Conservation (phyloP, 805 yeast species). For the Myxozyma vanderwaltii region DNA sequence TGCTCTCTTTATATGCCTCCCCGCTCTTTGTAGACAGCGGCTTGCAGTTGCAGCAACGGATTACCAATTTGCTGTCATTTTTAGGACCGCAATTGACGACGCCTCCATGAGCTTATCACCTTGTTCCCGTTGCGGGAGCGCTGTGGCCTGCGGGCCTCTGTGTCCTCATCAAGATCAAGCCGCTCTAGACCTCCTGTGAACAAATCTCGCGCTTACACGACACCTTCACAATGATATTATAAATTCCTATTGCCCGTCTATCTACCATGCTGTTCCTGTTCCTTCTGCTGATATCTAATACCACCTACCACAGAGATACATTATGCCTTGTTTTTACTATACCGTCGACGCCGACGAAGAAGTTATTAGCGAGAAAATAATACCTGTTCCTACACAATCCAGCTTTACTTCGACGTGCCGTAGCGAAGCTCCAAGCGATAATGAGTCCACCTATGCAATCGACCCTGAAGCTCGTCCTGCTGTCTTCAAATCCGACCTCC, state of each 20-base stretch:
- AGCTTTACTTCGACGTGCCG: not conserved
- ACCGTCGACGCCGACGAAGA: not conserved
- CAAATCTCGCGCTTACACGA: not conserved
- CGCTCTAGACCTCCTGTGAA: not conserved
- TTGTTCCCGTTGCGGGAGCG: too few relatives aligned
- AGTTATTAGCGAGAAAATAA: conserved; percentile 1
- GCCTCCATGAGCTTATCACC: too few relatives aligned
- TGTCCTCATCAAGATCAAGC: not conserved
- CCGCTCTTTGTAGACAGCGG: too few relatives aligned
- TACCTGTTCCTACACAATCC: not conserved
- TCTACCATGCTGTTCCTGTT: not conserved
- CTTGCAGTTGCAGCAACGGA: too few relatives aligned
- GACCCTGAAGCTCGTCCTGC: conserved; percentile 43
- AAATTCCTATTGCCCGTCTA: not conserved
- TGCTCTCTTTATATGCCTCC: too few relatives aligned
- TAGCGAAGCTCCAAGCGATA: not conserved
- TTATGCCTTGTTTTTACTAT: not conserved
- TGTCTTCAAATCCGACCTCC: conserved; percentile 41
- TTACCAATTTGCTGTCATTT: too few relatives aligned
- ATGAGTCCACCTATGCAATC: not conserved
- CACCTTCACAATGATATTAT: not conserved
- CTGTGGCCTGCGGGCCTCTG: too few relatives aligned
- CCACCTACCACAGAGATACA: not conserved
- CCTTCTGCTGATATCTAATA: not conserved
- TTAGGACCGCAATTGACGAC: too few relatives aligned